Base-by-base conservation (phyloP, 2,329 filamentous ascomycete species). In the Waltergamsia citrina region DNA sequence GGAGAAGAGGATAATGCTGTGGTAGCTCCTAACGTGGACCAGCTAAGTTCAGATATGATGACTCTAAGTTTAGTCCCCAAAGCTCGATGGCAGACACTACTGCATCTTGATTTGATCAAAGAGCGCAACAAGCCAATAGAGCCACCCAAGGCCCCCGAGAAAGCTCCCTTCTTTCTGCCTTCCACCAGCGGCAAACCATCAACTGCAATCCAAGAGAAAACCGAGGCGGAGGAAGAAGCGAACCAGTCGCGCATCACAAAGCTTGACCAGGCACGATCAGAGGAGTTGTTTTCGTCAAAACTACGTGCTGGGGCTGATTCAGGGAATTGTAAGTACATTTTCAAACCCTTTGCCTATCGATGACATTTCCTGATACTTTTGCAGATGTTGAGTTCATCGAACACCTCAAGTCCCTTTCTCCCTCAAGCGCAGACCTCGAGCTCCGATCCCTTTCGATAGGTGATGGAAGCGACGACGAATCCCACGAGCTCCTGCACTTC, bases 111-210 rank as follows among this genome's bases (percentile, higher is more conserved):
- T 51, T 64, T 87, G 18, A 94, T 98, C 53, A 84, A 88, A 61
- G 77, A 87, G 57, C 83, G 92, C 40, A 98, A 98, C 60, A 94
- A 92, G 58, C 92, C 93, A 1, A 88, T 78, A 43, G 87, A 95
- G 56, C 76, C 88, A 0, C 88, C 88, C 12, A 95, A 95, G 60
- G 74, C 78, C 6, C 92, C 92, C 0, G 85, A 95, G 53, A 94
- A 93, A 51, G 90, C 90, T 0, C 93, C 92, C 0, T 96, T 96
- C 67, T 96, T 96, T 67, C 68, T 96, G 4, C 85, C 87, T 0
- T 81, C 81, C 0, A 63, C 81, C 5, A 67, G 69, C 6, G 58
- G 53, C 4, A 58, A 57, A 2, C 56, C 57, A 19, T 48, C 57
- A 20, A 48, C 59, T 2, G 64, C 72, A 36, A 49, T 41, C 3